Base-by-base conservation (phyloP, 1,284 basidiomycete species). In the Mycena citricolor region DNA sequence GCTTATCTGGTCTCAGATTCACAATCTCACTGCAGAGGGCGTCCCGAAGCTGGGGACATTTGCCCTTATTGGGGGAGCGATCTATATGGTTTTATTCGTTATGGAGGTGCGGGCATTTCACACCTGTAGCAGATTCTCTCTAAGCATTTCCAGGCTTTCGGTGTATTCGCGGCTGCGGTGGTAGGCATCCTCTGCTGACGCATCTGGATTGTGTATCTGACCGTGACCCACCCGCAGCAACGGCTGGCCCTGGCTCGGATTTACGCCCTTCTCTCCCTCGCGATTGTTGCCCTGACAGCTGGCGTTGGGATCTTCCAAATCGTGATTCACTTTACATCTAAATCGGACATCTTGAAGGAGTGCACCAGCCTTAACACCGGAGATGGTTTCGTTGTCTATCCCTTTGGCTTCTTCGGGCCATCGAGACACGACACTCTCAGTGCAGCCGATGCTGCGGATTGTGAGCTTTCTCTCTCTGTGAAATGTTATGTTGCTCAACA, bases 321-420 rank as follows among this genome's bases (percentile, higher is more conserved):
- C 7, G 62, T 88, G 6, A 64, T 77, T 1, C 88, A 90, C 57
- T 90, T 87, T 61, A 65, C 69, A 2, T 71, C 76, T 58, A 86
- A 90, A 81, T 62, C 65, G 33, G 71, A 74, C 33, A 65, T 86
- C 29, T 75, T 88, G 39, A 63, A 54, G 26, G 65, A 70, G 59
- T 83, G 77, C 54, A 62, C 63, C 17, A 57, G 57, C 32, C 46
- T 71, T 22, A 55, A 62, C 13, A 51, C 60, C 4, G 69, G 70
- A 14, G 45, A 61, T 21, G 61, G 55, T 13, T 57, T 69, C 35
- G 57, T 68, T 19, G 52, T 54, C 28, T 56, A 61, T 52, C 56
- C 52, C 5, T 58, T 55, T 44, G 74, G 77, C 6, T 67, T 74
- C 51, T 77, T 66, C 60, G 76, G 72, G 10, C 74, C 77, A 8